Conservation (phyloP, 2,329 filamentous ascomycete species). For the Aureobasidium namibiae region DNA sequence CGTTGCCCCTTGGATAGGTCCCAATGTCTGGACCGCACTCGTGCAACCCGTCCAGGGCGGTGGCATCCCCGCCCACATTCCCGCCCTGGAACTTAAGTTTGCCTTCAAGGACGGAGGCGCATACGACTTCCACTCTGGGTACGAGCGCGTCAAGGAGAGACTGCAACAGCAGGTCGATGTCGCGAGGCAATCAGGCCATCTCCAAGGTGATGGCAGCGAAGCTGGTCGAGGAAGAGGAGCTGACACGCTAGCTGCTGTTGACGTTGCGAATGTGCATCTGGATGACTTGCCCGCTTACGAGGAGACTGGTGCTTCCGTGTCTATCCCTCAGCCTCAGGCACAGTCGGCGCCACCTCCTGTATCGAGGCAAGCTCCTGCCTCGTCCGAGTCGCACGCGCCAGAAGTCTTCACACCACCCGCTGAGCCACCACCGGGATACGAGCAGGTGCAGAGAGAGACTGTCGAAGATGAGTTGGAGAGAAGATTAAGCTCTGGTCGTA, state of each 20-base stretch:
- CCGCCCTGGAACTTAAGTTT: constrained; percentile 70
- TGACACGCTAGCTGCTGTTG: constrained; percentile 40
- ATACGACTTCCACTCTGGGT: constrained; percentile 77
- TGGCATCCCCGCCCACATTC: constrained; percentile 65
- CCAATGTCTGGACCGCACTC: constrained; percentile 78
- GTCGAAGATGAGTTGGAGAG: constrained; percentile 64
- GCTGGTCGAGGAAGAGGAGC: constrained; percentile 26
- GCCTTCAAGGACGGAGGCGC: constrained; percentile 95
- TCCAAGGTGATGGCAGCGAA: constrained; percentile 34
- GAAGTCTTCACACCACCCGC: constrained; percentile 43
- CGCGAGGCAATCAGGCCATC: constrained; percentile 54
- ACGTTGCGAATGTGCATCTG: constrained; percentile 60
- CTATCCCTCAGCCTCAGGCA: constrained; percentile 15
- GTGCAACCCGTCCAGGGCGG: constrained; percentile 77
- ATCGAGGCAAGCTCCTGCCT: neutral
- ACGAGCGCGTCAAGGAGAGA: constrained; percentile 76
- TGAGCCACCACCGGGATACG: constrained; percentile 84
- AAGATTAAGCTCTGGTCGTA: constrained; percentile 23
- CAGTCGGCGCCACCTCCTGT: constrained; percentile 22
- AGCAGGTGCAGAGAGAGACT: constrained; percentile 79
- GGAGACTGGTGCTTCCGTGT: constrained; percentile 36
- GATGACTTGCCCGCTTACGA: constrained; percentile 88
- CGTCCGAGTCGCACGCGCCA: constrained; percentile 10
- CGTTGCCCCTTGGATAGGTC: constrained; percentile 82
- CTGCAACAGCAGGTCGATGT: constrained; percentile 73